A percentile compares a stretch with the other conserved stretches of the same genome.
Conservation (phyloP, 2,329 filamentous ascomycete genomes). For the Dichotomopilus funicola region DNA sequence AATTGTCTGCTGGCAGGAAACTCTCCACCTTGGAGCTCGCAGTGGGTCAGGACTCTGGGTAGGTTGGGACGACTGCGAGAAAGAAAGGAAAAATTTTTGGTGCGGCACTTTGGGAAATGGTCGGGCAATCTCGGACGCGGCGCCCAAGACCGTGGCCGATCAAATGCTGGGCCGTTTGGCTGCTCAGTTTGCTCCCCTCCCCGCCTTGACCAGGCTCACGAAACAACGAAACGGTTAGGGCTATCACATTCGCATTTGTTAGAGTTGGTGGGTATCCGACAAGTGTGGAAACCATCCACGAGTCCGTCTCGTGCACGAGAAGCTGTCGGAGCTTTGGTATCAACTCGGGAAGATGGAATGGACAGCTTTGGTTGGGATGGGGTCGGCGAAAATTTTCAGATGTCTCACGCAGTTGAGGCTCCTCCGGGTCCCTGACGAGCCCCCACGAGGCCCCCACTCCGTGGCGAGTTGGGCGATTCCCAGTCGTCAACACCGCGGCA, state of each 20-base stretch:
- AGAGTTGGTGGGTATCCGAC: slow-evolving; percentile 1
- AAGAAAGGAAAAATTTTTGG: slow-evolving; percentile 22
- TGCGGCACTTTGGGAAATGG: slow-evolving; percentile 17
- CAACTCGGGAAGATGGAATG: slow-evolving; percentile 9
- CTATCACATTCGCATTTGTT: not conserved
- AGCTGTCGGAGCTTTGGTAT: slow-evolving; percentile 10
- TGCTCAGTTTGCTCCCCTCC: not conserved
- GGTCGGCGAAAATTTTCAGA: slow-evolving; percentile 24
- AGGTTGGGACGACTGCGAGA: slow-evolving; percentile 17
- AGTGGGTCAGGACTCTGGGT: slow-evolving; percentile 22
- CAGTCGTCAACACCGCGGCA: slow-evolving; percentile 8
- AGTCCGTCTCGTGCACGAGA: slow-evolving; percentile 6
- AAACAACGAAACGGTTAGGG: not conserved
- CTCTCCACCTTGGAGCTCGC: slow-evolving; percentile 23
- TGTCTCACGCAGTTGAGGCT: slow-evolving; percentile 25
- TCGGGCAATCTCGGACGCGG: slow-evolving; percentile 24
- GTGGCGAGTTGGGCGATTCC: slow-evolving; percentile 10
- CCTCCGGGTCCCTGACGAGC: slow-evolving; percentile 9
- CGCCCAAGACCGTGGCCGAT: slow-evolving; percentile 10
- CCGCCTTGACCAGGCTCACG: too few relatives aligned
- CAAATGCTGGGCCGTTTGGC: slow-evolving; percentile 1
- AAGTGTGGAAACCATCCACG: slow-evolving; percentile 9
- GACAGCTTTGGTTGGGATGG: slow-evolving; percentile 10
- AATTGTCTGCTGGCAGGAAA: slow-evolving; percentile 18
- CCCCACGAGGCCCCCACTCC: slow-evolving; percentile 26